Base-by-base conservation (phyloP, 2,329 filamentous ascomycete species). In the Arthrinium phaeospermum region DNA sequence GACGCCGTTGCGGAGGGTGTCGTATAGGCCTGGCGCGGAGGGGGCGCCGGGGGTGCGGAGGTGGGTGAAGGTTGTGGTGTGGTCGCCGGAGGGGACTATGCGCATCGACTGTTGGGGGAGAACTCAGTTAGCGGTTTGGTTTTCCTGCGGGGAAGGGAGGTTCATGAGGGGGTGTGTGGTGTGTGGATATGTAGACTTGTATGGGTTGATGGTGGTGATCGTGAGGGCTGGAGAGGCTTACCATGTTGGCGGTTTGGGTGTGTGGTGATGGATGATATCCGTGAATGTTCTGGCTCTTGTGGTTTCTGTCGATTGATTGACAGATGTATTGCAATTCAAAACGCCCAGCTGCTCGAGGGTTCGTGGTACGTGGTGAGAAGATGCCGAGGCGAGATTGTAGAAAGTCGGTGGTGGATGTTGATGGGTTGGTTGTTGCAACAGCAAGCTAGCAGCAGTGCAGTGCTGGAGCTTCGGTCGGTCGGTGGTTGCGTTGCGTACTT, bases 21-120 rank as follows among this genome's bases (percentile, higher is more conserved):
- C 96, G 88, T 97, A 95, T 75, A 98, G 88, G 77, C 96, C 96
- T 0, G 95, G 95, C 22, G 95, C 96, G 0, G 96, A 98, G 41
- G 77, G 96, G 4, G 96, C 96, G 71, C 90, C 91, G 78, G 89
- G 88, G 76, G 88, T 89, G 80, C 88, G 83, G 72, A 87, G 79
- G 77, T 87, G 92, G 79, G 87, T 88, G 85, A 90, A 92, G 81
- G 89, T 88, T 77, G 87, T 90, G 78, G 91, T 84, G 86, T 96
- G 90, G 77, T 86, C 81, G 78, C 91, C 83, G 74, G 91, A 82
- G 81, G 96, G 96, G 77, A 94, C 91, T 85, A 99, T 93, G 85
- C 95, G 94, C 89, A 98, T 93, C 80, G 94, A 93, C 94, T 97
- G 83, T 67, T 73, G 73, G 69, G 72, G 69, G 70, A 71, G 71